Evolutionary conservation across 1,139 yeast species (phyloP), one percentile per base, ranked within the genome.

Genomic region (Blastobotrys serpentis): DNA sequence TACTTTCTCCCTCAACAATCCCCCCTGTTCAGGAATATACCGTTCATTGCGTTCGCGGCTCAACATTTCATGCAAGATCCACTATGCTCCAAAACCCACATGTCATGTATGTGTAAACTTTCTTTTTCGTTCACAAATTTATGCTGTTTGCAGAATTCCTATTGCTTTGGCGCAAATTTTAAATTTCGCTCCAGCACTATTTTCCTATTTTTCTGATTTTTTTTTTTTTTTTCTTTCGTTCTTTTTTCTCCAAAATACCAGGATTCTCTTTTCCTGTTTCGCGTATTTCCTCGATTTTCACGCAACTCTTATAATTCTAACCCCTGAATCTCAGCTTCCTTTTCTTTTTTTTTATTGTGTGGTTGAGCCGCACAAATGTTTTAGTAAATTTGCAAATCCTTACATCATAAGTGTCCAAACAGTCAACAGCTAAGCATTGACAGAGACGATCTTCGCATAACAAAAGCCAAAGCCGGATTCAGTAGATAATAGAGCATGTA

Each of bases 21-120:
- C 32, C 32, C 32, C 32, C 32, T 29, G 32, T 29, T 29, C 32
- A 29, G 32, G 32, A 29, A 29, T 29, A 29, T 29, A 29, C 32
- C n/a, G 32, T 14, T 10, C n/a, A 14, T 4, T 22, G 13, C 41
- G 7, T 19, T 22, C 19, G 18, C 25, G 4, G 30, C 18, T 11
- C 30, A 5, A 14, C 14, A 18, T 21, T 21, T 29, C n/a, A 29
- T 29, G 32, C 32, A 29, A 4, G 13, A 29, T 11, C n/a, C 32
- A 29, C 32, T 14, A 14, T 29, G 13, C 32, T 14, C 7, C 32
- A 29, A 29, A 29, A 29, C 4, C 32, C 32, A 29, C 32, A 11
- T 4, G 4, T 14, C 7, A 11, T 29, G 32, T 29, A 6, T 11
- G 32, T 6, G 14, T 6, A 29, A 11, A 4, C 14, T 11, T 29